Evolutionary conservation across 2,329 filamentous ascomycete species (phyloP).

Genomic region (Fusarium sp.): DNA sequence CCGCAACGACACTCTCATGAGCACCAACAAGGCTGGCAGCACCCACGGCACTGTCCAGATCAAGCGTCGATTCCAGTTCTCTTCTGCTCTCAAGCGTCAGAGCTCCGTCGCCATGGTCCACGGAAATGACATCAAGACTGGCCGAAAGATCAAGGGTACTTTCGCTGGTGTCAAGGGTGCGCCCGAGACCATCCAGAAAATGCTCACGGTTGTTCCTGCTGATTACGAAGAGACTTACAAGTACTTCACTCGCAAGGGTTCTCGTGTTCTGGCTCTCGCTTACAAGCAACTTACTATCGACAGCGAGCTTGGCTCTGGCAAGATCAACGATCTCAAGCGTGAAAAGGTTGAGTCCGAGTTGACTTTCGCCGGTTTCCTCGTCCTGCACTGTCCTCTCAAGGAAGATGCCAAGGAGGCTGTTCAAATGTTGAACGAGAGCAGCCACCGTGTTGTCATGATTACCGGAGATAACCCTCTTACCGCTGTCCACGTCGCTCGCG

Average conservation of each 20-base stretch:
- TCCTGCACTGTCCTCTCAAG: conserved; percentile 94
- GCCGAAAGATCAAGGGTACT: conserved; percentile 82
- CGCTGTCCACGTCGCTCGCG: conserved; percentile 91
- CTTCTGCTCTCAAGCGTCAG: conserved; percentile 93
- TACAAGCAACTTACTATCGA: conserved; percentile 91
- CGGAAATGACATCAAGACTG: conserved; percentile 75
- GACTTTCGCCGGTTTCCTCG: conserved; percentile 92
- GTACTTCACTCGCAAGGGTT: conserved; percentile 95
- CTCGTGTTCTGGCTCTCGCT: conserved; percentile 90
- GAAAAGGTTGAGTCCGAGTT: conserved; percentile 89
- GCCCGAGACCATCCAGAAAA: conserved; percentile 94
- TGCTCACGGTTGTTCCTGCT: conserved; percentile 83
- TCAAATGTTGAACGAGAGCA: conserved; percentile 98
- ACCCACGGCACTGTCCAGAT: conserved; percentile 83
- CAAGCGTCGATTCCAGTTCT: conserved; percentile 98
- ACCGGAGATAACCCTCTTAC: conserved; percentile 98
- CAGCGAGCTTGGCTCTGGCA: conserved; percentile 81
- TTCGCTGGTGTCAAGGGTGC: conserved; percentile 97
- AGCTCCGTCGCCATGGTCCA: conserved; percentile 90
- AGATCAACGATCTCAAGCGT: conserved; percentile 93
- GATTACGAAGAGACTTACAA: conserved; percentile 99
- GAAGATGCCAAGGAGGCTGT: conserved; percentile 95
- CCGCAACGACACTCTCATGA: conserved; percentile 83
- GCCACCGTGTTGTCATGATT: conserved; percentile 98
- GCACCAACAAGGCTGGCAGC: conserved; percentile 57